phyloP scores from a whole-genome alignment of 495 filamentous ascomycete genomes.

The Xylaria castorea region DNA sequence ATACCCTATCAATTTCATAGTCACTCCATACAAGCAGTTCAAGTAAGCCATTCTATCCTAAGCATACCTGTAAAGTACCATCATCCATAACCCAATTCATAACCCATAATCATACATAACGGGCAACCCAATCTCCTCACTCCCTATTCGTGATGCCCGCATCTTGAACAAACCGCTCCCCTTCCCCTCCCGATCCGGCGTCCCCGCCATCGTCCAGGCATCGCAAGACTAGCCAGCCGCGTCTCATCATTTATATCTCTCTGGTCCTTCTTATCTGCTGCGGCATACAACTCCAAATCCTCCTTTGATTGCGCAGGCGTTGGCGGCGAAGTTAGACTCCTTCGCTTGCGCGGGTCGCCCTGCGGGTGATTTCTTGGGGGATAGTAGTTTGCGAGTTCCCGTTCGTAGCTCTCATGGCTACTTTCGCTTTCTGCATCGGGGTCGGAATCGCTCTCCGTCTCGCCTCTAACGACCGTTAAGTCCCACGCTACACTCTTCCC shows the following conservation, averaged over 20 bases:
- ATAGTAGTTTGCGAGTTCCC: slow-evolving; percentile 5
- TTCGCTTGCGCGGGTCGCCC: not conserved
- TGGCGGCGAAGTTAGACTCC: not conserved
- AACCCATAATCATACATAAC: not conserved
- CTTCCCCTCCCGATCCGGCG: slow-evolving; percentile 20
- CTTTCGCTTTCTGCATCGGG: not conserved
- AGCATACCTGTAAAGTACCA: not conserved
- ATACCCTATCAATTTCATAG: not conserved
- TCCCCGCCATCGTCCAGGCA: slow-evolving; percentile 45
- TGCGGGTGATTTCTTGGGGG: not conserved
- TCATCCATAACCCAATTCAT: not conserved
- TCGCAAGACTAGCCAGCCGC: slow-evolving; percentile 41
- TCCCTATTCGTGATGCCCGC: not conserved
- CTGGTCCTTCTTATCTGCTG: no score
- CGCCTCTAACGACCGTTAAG: not conserved
- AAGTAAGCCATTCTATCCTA: not conserved
- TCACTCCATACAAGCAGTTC: not conserved
- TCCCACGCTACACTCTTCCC: slow-evolving; percentile 22
- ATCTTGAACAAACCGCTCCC: slow-evolving; percentile 9
- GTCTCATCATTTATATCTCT: slow-evolving; percentile 31
- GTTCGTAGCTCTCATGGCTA: slow-evolving; percentile 16
- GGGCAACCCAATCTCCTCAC: not conserved
- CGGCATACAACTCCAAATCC: slow-evolving; percentile 31
- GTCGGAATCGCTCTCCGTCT: slow-evolving; percentile 23
- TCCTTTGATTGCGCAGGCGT: slow-evolving; percentile 33